Evolutionary conservation across 768 basidiomycete genomes (phyloP).

Genomic region (Trametes coccinea): DNA sequence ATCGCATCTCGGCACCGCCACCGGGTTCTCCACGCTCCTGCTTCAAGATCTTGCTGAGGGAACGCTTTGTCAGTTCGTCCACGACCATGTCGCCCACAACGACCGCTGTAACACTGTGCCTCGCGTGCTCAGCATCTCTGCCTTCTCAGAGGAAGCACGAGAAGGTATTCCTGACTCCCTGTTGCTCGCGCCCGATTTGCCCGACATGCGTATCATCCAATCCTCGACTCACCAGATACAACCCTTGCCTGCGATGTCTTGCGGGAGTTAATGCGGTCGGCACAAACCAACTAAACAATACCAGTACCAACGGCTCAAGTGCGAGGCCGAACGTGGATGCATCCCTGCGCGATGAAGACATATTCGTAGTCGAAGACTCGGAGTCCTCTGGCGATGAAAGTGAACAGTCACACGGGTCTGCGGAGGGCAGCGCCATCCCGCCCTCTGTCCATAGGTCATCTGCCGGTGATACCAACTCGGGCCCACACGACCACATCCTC

Average conservation of each 20-base stretch:
- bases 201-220: constrained; percentile 55
- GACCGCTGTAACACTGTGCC: constrained; percentile 22
- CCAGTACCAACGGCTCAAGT: not conserved
- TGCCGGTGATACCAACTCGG: no score
- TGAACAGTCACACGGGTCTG: not conserved
- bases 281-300: not conserved
- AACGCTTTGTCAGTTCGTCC: not conserved
- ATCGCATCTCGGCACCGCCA: constrained; percentile 13
- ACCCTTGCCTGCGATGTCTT: constrained; percentile 73
- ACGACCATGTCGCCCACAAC: constrained; percentile 5
- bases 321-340: constrained; percentile 47
- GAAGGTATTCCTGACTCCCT: constrained; percentile 52
- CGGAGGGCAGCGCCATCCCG: no score
- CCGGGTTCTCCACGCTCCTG: not conserved
- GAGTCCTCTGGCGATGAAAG: constrained; percentile 34
- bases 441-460: no score
- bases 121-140: constrained; percentile 32
- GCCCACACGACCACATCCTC: no score
- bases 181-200: constrained; percentile 70
- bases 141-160: constrained; percentile 22
- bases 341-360: constrained; percentile 58
- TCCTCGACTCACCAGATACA: constrained; percentile 63
- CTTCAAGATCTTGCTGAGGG: not conserved
- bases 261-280: constrained; percentile 41
- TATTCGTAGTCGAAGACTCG: constrained; percentile 67